Conservation (phyloP, 129 eudicot genomes). For the Solidago caesia region DNA sequence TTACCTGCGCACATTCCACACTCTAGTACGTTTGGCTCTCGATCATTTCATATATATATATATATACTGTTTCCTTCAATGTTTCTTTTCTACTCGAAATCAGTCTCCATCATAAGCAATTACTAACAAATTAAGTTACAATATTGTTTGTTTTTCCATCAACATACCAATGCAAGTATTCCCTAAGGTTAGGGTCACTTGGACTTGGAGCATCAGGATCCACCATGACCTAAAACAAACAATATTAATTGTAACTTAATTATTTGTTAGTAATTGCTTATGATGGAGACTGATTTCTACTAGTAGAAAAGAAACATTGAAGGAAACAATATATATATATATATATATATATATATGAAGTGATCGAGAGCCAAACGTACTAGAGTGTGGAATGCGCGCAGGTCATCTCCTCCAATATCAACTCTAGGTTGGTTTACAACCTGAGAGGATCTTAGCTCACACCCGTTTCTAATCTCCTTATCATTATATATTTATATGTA, state of each 20-base stretch:
- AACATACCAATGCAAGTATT: slow-evolving; percentile 78
- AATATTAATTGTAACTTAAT: too few relatives aligned
- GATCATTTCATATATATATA: too few relatives aligned
- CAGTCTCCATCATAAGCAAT: too few relatives aligned
- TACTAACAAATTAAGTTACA: too few relatives aligned
- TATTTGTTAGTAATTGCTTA: too few relatives aligned
- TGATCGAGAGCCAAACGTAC: slow-evolving; percentile 23
- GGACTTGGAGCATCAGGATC: slow-evolving; percentile 98
- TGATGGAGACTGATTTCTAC: too few relatives aligned
- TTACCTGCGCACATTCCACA: slow-evolving; percentile 68
- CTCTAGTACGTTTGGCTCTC: slow-evolving; percentile 41
- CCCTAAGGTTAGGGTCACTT: slow-evolving; percentile 74
- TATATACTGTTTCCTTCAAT: too few relatives aligned
- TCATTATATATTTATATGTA: slow-evolving; percentile 18
- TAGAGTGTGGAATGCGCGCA: slow-evolving; percentile 62
- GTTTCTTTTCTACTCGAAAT: too few relatives aligned
- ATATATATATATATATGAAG: too few relatives aligned
- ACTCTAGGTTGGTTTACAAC: slow-evolving; percentile 65
- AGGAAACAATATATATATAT: too few relatives aligned
- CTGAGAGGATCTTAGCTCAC: slow-evolving; percentile 63
- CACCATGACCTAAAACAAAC: slow-evolving; percentile 62
- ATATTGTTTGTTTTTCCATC: too few relatives aligned
- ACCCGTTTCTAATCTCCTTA: slow-evolving; percentile 51
- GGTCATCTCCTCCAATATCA: slow-evolving; percentile 70
- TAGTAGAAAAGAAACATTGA: neutral